These are phyloP conservation scores for Fusarium sp. DNA, from an alignment of 2,329 filamentous ascomycete genomes.

Conservation along the genomic window DNA sequence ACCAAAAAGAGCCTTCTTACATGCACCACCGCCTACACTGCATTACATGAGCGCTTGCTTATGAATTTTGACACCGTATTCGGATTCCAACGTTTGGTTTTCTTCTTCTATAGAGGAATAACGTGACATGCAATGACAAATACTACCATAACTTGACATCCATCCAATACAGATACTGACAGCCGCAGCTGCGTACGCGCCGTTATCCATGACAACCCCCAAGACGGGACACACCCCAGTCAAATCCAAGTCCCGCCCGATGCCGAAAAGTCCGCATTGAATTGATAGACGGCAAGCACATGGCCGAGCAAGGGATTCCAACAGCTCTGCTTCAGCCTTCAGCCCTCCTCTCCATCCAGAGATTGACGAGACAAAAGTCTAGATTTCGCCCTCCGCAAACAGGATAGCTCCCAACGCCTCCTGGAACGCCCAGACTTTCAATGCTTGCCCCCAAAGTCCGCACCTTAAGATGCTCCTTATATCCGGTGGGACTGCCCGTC, in stretches of 20 bases:
- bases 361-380: neutral
- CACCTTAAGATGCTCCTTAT: conserved; percentile 4
- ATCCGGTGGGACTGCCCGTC: conserved; percentile 5
- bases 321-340: neutral
- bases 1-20: neutral
- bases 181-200: neutral
- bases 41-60: neutral
- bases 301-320: neutral
- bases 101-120: neutral
- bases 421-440: neutral
- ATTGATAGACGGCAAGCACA: neutral
- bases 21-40: neutral
- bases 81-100: neutral
- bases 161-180: neutral
- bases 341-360: neutral
- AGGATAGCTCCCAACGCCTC: neutral
- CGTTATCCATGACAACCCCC: neutral
- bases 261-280: neutral
- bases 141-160: neutral
- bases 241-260: neutral
- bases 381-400: conserved; percentile 1
- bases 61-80: neutral
- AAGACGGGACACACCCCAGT: neutral
- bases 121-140: neutral
- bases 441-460: neutral